A percentile compares a stretch with the other conserved stretches of the same genome.
phyloP scores from a whole-genome alignment of 1,139 yeast genomes.

The Eremothecium coryli region DNA sequence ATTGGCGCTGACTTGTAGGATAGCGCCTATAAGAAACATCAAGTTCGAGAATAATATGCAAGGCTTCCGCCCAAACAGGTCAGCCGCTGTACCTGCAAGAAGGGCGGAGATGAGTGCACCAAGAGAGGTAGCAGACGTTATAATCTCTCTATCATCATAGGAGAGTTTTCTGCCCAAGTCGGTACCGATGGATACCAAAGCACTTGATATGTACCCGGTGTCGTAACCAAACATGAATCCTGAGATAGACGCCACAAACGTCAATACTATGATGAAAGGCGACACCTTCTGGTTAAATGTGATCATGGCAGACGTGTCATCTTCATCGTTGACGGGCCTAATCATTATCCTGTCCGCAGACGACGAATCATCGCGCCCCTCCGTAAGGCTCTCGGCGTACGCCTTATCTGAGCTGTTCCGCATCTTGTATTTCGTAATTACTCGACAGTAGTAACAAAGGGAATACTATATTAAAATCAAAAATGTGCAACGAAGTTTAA shows the following conservation, averaged over 20 bases:
- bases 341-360: constrained; percentile 17
- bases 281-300: constrained; percentile 45
- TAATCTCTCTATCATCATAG: constrained; percentile 73
- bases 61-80: constrained; percentile 70
- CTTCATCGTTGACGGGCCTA: constrained; percentile 36
- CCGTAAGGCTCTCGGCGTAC: too few species aligned
- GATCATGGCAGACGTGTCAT: constrained; percentile 35
- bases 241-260: constrained; percentile 77
- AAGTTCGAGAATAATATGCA: constrained; percentile 72
- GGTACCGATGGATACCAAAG: constrained; percentile 72
- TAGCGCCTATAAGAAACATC: constrained; percentile 73
- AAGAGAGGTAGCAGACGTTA: constrained; percentile 90
- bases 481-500: too few species aligned
- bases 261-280: constrained; percentile 54
- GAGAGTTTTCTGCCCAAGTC: constrained; percentile 53
- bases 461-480: too few species aligned
- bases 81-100: constrained; percentile 72
- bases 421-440: too few species aligned
- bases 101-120: constrained; percentile 81
- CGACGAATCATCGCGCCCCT: not conserved
- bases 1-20: constrained; percentile 69
- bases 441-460: too few species aligned
- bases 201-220: constrained; percentile 91
- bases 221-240: constrained; percentile 97
- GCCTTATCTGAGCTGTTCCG: too few species aligned